These are phyloP conservation scores for Fagus sylvatica DNA, from an alignment of 306 rosid species.

Conservation along the genomic window DNA sequence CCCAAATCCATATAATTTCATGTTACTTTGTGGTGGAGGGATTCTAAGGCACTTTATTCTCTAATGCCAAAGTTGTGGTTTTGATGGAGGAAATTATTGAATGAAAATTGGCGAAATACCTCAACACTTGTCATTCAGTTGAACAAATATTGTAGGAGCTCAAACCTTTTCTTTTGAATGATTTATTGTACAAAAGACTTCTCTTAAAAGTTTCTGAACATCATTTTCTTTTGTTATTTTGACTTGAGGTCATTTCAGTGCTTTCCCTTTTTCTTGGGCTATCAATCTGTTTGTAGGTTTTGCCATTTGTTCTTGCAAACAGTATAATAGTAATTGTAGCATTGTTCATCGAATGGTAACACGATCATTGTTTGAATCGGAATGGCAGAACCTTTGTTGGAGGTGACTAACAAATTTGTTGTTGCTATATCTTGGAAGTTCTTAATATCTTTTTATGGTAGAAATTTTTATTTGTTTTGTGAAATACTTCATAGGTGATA, in stretches of 20 bases:
- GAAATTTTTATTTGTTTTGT: constrained; percentile 8
- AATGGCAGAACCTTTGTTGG: not conserved
- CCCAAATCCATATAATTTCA: no score
- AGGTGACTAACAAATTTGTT: not conserved
- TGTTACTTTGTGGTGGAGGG: no score
- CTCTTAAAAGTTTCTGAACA: no score
- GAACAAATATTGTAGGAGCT: not conserved
- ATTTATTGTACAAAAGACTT: no score
- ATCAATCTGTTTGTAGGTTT: not conserved
- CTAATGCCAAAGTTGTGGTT: no score
- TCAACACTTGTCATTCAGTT: no score
- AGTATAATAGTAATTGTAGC: not conserved
- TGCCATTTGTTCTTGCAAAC: not conserved
- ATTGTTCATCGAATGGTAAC: not conserved
- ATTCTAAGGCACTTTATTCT: no score
- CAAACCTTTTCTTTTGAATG: not conserved
- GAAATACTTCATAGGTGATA: not conserved
- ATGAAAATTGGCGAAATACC: no score
- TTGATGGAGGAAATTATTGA: no score
- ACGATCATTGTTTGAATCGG: not conserved
- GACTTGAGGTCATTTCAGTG: not conserved
- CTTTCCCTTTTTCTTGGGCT: not conserved
- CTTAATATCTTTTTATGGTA: constrained; percentile 3
- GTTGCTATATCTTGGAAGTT: not conserved
- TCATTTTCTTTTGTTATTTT: not conserved